A percentile compares a stretch with the other conserved stretches of the same genome.
Conservation (phyloP, 805 yeast genomes). For the Kockiozyma suomiensis region DNA sequence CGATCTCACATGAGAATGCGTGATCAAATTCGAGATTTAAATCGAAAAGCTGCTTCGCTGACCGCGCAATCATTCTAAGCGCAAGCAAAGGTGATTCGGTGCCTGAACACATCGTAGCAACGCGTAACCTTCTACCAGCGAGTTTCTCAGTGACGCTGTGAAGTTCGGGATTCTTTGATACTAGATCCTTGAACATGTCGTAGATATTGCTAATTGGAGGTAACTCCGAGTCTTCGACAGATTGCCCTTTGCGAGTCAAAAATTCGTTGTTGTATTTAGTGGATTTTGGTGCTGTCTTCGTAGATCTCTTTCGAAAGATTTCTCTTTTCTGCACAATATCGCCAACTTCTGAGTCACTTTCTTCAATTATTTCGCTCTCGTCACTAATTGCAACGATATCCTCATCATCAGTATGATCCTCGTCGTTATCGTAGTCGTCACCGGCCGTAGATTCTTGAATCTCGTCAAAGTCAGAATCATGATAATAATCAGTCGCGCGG, state of each 20-base stretch:
- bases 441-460: background rate
- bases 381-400: background rate
- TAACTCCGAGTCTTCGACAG: slow-evolving; percentile 15
- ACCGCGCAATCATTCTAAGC: slow-evolving; percentile 15
- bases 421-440: background rate
- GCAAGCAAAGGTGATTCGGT: slow-evolving; percentile 21
- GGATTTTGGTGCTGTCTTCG: background rate
- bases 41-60: background rate
- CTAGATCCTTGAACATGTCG: slow-evolving; percentile 22
- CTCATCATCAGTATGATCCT: background rate
- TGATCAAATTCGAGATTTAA: slow-evolving; percentile 16
- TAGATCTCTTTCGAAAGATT: background rate
- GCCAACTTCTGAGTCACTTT: background rate
- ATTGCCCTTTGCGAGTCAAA: slow-evolving; percentile 8
- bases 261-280: slow-evolving; percentile 5
- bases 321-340: background rate
- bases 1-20: slow-evolving; percentile 22
- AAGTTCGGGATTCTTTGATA: slow-evolving; percentile 2
- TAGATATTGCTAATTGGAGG: slow-evolving; percentile 18
- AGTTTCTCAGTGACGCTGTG: background rate
- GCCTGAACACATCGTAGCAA: slow-evolving; percentile 25
- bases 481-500: background rate
- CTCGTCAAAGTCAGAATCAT: slow-evolving; percentile 8
- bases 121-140: slow-evolving; percentile 23
- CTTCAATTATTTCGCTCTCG: background rate